Conservation (phyloP, 2,329 filamentous ascomycete species). For the Penicillium sp. region DNA sequence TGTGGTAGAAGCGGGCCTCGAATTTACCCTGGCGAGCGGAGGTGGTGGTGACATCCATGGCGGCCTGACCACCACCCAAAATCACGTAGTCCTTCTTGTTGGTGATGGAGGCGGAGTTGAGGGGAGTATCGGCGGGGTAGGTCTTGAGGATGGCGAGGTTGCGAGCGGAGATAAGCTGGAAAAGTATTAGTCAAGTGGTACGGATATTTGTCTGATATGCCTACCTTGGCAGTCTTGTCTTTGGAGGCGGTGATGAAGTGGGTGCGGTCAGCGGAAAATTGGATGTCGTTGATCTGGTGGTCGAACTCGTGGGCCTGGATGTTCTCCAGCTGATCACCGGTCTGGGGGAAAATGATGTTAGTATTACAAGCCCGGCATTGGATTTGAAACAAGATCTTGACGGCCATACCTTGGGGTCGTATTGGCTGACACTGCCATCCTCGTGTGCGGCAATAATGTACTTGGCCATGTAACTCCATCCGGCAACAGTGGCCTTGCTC, state of each 20-base stretch:
- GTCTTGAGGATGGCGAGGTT: constrained; percentile 92
- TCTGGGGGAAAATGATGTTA: constrained; percentile 47
- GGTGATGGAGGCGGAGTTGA: constrained; percentile 93
- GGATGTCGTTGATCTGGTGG: constrained; percentile 82
- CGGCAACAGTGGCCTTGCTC: constrained; percentile 95
- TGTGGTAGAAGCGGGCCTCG: constrained; percentile 99
- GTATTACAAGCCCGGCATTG: neutral
- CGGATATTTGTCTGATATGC: constrained; percentile 5
- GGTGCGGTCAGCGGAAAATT: constrained; percentile 90
- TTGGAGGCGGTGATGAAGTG: constrained; percentile 99
- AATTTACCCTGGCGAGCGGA: constrained; percentile 96
- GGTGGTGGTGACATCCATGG: constrained; percentile 98
- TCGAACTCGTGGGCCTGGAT: constrained; percentile 83
- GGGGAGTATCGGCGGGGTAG: constrained; percentile 85
- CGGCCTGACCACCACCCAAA: constrained; percentile 94
- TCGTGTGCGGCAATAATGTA: constrained; percentile 98
- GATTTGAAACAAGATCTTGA: neutral
- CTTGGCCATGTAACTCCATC: constrained; percentile 90
- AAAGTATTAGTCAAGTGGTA: constrained; percentile 14
- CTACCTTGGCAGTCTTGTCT: constrained; percentile 92
- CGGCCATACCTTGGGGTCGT: constrained; percentile 74
- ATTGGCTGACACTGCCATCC: constrained; percentile 87
- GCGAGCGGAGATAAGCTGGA: constrained; percentile 73
- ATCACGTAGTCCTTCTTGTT: constrained; percentile 97
- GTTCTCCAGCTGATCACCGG: constrained; percentile 78